Evolutionary conservation across 75 land plant genomes (phyloP), one percentile per base, ranked within the genome.

Genomic region (Sequoia sempervirens): DNA sequence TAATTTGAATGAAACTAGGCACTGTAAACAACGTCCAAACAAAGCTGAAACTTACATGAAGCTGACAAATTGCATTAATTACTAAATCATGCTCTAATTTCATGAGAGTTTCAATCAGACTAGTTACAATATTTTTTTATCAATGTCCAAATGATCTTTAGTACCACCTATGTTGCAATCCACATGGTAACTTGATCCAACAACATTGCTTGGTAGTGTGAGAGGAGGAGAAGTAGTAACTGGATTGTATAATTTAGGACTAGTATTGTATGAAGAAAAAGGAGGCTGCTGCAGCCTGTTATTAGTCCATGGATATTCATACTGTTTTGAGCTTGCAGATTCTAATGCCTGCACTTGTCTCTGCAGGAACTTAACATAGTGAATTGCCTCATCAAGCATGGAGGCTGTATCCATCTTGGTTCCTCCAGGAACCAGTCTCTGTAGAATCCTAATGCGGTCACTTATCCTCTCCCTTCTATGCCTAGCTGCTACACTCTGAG

Each of bases 341-440:
- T 69, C 58, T 30, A 54, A 78, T 43, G 66, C 82, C 81, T 69
- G 75, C 61, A 92, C 85, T 74, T 89, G 92, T 17, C 84, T 70
- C 84, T 92, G 87, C 40, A 92, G 87, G 58, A 84, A 89, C 85
- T 92, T 91, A 66, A 92, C 88, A 37, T 91, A 91, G 38, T 87
- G 89, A 50, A 92, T 89, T n/a, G 94, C 93, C 56, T 92, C 90
- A 9, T 92, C 92, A 37, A 91, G 86, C 89, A 91, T 90, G 47
- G 92, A 91, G 12, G 89, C 93, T 1, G 92, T 92, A 74, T 92
- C 93, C 93, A 92, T 92, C 80, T 89, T 92, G 4, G 90, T 81
- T 17, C 91, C 92, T 0, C 88, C 90, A 7, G 91, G 93, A 30
- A 92, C 92, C 61, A 88, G 83, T 76, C 92, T 81, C 83, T 90